Evolutionary conservation across 2,329 filamentous ascomycete species (phyloP).

Genomic region (Fusarium burgessii): DNA sequence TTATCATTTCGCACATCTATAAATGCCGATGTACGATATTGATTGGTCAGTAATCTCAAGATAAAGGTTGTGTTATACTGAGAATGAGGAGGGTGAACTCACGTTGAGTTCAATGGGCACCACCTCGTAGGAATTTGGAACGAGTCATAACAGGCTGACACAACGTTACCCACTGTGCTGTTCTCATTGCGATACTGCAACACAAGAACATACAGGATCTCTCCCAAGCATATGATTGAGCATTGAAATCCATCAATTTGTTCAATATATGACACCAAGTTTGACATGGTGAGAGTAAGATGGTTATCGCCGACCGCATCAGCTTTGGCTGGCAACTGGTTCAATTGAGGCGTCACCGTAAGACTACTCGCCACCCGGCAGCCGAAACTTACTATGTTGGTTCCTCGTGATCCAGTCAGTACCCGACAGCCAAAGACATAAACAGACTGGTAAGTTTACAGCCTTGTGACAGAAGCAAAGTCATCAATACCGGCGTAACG

Average conservation of each 20-base stretch:
- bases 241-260: too few species aligned
- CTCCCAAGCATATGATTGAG: too few species aligned
- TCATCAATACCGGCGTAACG: too few species aligned
- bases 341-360: too few species aligned
- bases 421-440: background rate
- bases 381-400: background rate
- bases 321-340: fast-evolving
- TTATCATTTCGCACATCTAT: too few species aligned
- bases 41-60: background rate
- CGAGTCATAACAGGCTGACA: background rate
- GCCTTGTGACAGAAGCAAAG: background rate
- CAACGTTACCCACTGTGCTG: too few species aligned
- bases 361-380: background rate
- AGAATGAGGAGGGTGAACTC: background rate
- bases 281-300: too few species aligned
- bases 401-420: too few species aligned
- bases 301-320: too few species aligned
- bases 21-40: background rate
- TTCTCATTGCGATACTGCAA: background rate
- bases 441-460: background rate
- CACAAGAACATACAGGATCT: fast-evolving
- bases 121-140: background rate
- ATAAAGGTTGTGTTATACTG: too few species aligned
- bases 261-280: too few species aligned
- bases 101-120: background rate